Evolutionary conservation across 805 yeast genomes (phyloP).

Genomic region (Monosporozyma unispora): DNA sequence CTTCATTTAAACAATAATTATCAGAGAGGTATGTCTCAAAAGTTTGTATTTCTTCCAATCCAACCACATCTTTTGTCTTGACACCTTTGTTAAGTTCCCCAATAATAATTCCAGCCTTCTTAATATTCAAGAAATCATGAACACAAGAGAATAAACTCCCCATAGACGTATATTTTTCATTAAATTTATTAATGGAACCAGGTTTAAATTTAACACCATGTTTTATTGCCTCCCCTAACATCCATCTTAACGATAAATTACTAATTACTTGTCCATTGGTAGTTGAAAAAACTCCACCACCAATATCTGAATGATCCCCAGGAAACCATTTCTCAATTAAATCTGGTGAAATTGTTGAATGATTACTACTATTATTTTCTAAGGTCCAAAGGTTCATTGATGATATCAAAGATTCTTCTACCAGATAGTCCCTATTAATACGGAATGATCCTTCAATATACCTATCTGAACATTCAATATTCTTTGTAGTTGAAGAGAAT

Average conservation of each 20-base stretch:
- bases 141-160: slow-evolving; percentile 39
- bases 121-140: slow-evolving; percentile 39
- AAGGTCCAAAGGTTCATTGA: neutral
- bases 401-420: neutral
- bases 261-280: slow-evolving; percentile 35
- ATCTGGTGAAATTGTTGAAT: neutral
- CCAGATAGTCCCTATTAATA: neutral
- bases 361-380: neutral
- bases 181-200: slow-evolving; percentile 35
- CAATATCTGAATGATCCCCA: neutral
- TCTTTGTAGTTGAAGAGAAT: slow-evolving; percentile 1
- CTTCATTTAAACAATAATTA: neutral
- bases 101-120: slow-evolving; percentile 12
- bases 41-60: neutral
- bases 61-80: neutral
- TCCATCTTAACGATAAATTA: slow-evolving; percentile 52
- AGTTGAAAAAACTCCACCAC: slow-evolving; percentile 33
- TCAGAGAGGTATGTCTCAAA: neutral
- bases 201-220: slow-evolving; percentile 42
- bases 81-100: neutral
- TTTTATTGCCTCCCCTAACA: slow-evolving; percentile 43
- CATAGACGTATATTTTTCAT: slow-evolving; percentile 31
- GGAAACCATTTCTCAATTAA: neutral
- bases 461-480: slow-evolving; percentile 2
- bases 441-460: slow-evolving; percentile 8